Percentiles rank a stretch among this genome's conserved stretches.
Evolutionary conservation across 352 stramenopile species (phyloP).

Genomic region (Phytopythium vexans): DNA sequence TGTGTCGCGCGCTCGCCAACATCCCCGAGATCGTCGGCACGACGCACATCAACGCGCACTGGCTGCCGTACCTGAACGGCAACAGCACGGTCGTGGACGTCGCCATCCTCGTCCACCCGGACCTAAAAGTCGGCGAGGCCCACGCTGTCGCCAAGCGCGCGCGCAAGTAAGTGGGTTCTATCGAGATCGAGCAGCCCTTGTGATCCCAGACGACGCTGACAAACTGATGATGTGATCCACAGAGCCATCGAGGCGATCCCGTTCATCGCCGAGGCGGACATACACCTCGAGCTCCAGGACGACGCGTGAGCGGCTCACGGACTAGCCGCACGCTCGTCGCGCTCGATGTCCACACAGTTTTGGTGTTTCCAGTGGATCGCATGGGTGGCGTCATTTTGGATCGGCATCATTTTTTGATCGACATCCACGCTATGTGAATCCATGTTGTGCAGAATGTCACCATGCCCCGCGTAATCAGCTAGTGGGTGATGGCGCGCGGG

Average conservation of each 20-base stretch:
- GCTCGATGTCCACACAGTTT: neutral
- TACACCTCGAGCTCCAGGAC: constrained; percentile 80
- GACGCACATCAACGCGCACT: constrained; percentile 84
- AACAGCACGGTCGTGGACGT: constrained; percentile 75
- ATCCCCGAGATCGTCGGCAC: constrained; percentile 71
- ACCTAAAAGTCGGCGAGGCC: constrained; percentile 73
- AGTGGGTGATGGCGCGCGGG: neutral
- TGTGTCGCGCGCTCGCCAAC: constrained; percentile 48
- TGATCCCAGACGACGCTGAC: neutral
- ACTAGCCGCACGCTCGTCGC: neutral
- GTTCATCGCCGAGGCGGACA: constrained; percentile 77
- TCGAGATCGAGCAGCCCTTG: neutral
- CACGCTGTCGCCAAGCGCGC: constrained; percentile 70
- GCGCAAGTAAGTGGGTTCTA: constrained; percentile 39
- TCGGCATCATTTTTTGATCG: too few relatives aligned
- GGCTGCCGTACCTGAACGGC: constrained; percentile 55
- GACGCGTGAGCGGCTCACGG: constrained; percentile 27
- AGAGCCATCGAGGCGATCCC: constrained; percentile 79
- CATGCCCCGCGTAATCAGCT: neutral
- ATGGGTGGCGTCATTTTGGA: too few relatives aligned
- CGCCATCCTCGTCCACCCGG: constrained; percentile 68
- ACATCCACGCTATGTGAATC: too few relatives aligned
- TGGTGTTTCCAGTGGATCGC: too few relatives aligned
- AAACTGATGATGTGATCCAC: neutral
- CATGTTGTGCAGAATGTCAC: neutral